phyloP scores from a whole-genome alignment of 2,329 filamentous ascomycete species.

The Fusarium zealandicum region DNA sequence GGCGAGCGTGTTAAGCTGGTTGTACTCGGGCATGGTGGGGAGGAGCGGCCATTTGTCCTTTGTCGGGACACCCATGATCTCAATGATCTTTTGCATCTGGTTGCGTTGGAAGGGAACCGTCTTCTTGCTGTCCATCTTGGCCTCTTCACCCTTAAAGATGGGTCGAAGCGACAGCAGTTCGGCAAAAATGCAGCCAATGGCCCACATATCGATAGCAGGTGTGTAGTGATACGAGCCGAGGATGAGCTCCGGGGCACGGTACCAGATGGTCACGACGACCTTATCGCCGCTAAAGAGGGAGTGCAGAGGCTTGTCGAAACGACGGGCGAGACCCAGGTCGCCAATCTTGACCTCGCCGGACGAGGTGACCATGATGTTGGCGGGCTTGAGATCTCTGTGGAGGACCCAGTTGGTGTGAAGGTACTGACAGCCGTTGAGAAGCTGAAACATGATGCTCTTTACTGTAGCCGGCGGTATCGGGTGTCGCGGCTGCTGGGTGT shows the following conservation, averaged over 20 bases:
- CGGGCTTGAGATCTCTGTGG: constrained; percentile 94
- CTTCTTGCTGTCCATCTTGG: constrained; percentile 99
- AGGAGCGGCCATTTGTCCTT: constrained; percentile 90
- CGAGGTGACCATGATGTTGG: constrained; percentile 98
- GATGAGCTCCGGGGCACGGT: constrained; percentile 91
- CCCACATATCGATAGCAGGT: constrained; percentile 96
- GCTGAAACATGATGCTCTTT: constrained; percentile 93
- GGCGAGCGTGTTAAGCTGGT: constrained; percentile 68
- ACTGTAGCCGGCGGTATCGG: constrained; percentile 88
- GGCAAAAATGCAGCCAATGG: constrained; percentile 96
- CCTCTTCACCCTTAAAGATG: constrained; percentile 98
- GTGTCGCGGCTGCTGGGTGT: constrained; percentile 86
- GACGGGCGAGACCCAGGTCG: constrained; percentile 86
- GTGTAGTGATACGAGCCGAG: constrained; percentile 96
- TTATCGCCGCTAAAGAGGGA: constrained; percentile 94
- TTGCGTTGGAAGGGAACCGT: constrained; percentile 96
- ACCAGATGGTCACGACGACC: constrained; percentile 99
- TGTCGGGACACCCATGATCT: constrained; percentile 89
- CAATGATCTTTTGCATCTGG: constrained; percentile 98
- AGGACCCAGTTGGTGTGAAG: constrained; percentile 97
- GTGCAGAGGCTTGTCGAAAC: constrained; percentile 93
- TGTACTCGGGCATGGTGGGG: constrained; percentile 84
- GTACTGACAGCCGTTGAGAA: constrained; percentile 93
- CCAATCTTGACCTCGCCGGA: constrained; percentile 91
- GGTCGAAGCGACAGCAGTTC: constrained; percentile 88